Base-by-base conservation (phyloP, 192 early-diverging fungal species). In the Coemansia sp. region DNA sequence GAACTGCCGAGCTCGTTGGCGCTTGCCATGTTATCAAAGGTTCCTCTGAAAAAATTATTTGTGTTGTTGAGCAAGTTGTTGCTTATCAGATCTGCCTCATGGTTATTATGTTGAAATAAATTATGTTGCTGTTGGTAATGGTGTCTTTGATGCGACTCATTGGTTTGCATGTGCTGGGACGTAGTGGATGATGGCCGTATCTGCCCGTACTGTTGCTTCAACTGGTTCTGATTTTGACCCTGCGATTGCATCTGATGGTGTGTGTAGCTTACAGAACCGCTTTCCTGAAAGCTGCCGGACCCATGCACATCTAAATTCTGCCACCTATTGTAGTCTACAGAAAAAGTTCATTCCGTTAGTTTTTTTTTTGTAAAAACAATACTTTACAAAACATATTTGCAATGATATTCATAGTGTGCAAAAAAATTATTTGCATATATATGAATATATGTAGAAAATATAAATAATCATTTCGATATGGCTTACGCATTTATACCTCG, bases 321-420 rank as follows among this genome's bases (percentile, higher is more conserved):
- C 61, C 57, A 56, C 39, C 46, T 47, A 47, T 41, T 71, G 51
- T 46, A 51, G 57, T 60, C 69, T 72, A 72, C 62, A 72, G 32
- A 24, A 55, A 56, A 48, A 35, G n/a, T n/a, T n/a, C n/a, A n/a
- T n/a, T n/a, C n/a, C n/a, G n/a, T n/a, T n/a, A n/a, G n/a, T n/a
- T n/a, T n/a, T n/a, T n/a, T n/a, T n/a, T n/a, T n/a, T n/a, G n/a
- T n/a, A n/a, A n/a, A n/a, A n/a, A n/a, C n/a, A n/a, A n/a, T n/a
- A n/a, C n/a, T n/a, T n/a, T n/a, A n/a, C n/a, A n/a, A n/a, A n/a
- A n/a, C n/a, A n/a, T n/a, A n/a, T n/a, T n/a, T n/a, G n/a, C n/a
- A n/a, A n/a, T n/a, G n/a, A n/a, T n/a, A n/a, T n/a, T n/a, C n/a
- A 42, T 23, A 27, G 43, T 17, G 10, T 41, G 10, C 18, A 9